Evolutionary conservation across 140 eudicot species (phyloP).

Genomic region (Erigeron philadelphicus): DNA sequence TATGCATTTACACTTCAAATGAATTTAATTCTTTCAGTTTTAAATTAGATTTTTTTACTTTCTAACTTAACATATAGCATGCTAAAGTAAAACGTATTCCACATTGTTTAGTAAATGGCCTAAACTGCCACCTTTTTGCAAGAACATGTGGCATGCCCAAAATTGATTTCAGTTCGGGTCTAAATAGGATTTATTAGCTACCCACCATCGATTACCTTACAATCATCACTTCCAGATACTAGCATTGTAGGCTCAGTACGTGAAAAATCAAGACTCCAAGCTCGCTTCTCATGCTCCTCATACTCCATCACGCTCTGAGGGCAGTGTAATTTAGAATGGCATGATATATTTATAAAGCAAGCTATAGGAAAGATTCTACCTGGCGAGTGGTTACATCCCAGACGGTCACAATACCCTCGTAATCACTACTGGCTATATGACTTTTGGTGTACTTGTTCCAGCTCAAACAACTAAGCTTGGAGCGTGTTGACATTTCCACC

Average conservation of each 20-base stretch:
- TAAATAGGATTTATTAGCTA: background rate
- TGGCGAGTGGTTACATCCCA: slow-evolving; percentile 97
- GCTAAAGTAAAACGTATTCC: background rate
- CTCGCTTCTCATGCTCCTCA: slow-evolving; percentile 97
- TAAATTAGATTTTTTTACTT: background rate
- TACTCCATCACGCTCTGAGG: slow-evolving; percentile 86
- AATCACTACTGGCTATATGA: slow-evolving; percentile 91
- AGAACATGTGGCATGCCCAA: background rate
- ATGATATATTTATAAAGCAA: background rate
- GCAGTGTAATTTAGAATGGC: background rate
- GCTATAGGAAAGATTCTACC: slow-evolving; percentile 40
- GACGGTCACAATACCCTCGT: slow-evolving; percentile 89
- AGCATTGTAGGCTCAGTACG: slow-evolving; percentile 89
- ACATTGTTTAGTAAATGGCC: background rate
- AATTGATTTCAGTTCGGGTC: background rate
- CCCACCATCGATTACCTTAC: slow-evolving; percentile 53
- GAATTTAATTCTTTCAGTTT: background rate
- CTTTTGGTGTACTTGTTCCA: slow-evolving; percentile 89
- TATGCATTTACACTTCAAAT: background rate
- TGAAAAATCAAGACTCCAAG: slow-evolving; percentile 98
- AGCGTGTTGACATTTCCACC: slow-evolving; percentile 81
- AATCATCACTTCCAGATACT: slow-evolving; percentile 93
- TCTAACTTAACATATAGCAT: background rate
- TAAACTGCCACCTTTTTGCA: background rate
- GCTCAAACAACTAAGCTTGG: slow-evolving; percentile 91